Evolutionary conservation across 352 stramenopile species (phyloP), one percentile per base, ranked within the genome.

Genomic region (Bremia lactucae): DNA sequence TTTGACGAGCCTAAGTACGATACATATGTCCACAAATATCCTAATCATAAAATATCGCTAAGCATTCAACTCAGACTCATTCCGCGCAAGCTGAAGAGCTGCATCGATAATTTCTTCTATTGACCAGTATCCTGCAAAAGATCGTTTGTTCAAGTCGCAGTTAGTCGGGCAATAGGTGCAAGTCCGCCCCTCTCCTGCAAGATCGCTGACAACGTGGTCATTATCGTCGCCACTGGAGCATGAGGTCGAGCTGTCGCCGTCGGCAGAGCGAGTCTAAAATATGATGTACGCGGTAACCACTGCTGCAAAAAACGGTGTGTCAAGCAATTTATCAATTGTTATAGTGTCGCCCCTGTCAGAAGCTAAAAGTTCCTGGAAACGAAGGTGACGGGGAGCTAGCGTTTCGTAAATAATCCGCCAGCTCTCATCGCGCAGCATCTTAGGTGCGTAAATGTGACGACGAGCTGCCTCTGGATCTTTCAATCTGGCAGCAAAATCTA

Each of bases 361-460:
- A 19, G 65, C 68, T 9, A 83, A 53, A 24, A 86, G 61, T 33
- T 59, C 66, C 7, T 55, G 53, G 52, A 87, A 75, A 22, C 62
- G 68, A 19, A 87, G 47, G 24, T 82, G 63, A 24, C 35, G 29
- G 11, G 73, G 73, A 6, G 71, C 70, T 15, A 87, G 28, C 2
- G 61, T 68, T 41, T 77, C 71, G 60, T 87, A 87, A 47, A 87
- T 81, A 34, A 52, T 68, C 15, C 73, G 68, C 73, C 73, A 87
- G 13, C 55, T 54, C 52, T 82, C 73, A 38, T 83, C 67, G 1
- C 73, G 70, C 44, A 87, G 56, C 73, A 87, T 83, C 55, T 83
- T 87, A 0, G 73, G 71, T 2, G 71, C 70, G 52, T 76, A 83
- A 29, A 83, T 58, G 2, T 70, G 61, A 6, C 65, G 59, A 8